Base-by-base conservation (phyloP, 345 rosid species). In the Streptanthus diversifolius region DNA sequence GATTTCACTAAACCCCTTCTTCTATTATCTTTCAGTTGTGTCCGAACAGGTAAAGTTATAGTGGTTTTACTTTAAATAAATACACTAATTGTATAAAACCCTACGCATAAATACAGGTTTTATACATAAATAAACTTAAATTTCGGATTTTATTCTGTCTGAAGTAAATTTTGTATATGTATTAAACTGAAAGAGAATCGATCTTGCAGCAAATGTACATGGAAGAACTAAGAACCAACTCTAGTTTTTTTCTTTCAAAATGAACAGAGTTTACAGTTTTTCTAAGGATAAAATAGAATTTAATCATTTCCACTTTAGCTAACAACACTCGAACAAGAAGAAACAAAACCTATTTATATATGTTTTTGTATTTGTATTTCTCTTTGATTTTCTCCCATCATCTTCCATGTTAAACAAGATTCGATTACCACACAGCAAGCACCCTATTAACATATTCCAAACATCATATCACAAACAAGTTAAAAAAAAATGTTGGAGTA, bases 341-440 rank as follows among this genome's bases (percentile, higher is more conserved):
- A 30, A 32, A 56, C 66, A 63, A 51, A 58, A 39, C 32, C 54
- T 71, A 63, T 76, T 45, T 39, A 54, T 62, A 65, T 39, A 54
- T 62, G 70, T 2, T 21, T 49, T 57, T n/a, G n/a, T n/a, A n/a
- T n/a, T 27, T 24, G 66, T 45, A 70, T 55, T 14, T 2, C 27
- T 25, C 30, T 69, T 40, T 25, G 12, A 9, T 9, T 17, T 59
- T 1, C 53, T 61, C 22, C 69, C 57, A 52, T 39, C 47, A 49
- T 27, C 57, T 68, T 62, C 57, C 79, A 60, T 27, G 48, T 67
- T 61, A 61, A 54, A 53, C 58, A 75, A 75, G 47, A 68, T 7
- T 41, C 25, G 0, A 58, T 19, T 57, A 69, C 29, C 79, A 63
- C 55, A 36, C 44, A 35, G 6, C 8, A 44, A 54, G 21, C 57